phyloP scores from a whole-genome alignment of 2,329 filamentous ascomycete genomes.

The Talaromyces amestolkiae region DNA sequence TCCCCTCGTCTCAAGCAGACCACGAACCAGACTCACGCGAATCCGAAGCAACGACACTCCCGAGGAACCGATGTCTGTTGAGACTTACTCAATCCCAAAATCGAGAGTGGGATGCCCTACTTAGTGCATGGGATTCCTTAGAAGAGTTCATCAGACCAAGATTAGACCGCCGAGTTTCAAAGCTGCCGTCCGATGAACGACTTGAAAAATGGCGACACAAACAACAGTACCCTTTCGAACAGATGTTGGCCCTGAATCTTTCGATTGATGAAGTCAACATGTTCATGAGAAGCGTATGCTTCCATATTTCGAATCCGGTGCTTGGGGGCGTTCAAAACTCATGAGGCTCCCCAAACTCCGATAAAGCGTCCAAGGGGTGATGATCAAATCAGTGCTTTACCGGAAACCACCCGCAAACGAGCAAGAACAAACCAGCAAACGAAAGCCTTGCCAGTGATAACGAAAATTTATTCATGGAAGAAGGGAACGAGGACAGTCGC shows the following conservation, averaged over 20 bases:
- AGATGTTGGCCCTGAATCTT: neutral
- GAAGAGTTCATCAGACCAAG: neutral
- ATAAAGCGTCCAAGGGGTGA: neutral
- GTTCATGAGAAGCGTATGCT: neutral
- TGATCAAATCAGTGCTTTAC: neutral
- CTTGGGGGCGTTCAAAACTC: neutral
- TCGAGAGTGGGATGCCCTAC: neutral
- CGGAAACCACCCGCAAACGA: neutral
- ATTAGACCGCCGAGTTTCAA: neutral
- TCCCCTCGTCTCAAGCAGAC: neutral
- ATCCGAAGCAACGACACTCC: neutral
- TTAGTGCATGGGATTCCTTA: neutral
- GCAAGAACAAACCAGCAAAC: neutral
- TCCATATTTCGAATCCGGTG: neutral
- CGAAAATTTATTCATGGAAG: conserved; percentile 6
- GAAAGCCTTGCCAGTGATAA: neutral
- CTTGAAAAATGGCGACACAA: neutral
- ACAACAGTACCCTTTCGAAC: neutral
- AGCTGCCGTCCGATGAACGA: neutral
- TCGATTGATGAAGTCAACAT: neutral
- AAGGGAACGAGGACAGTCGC: neutral
- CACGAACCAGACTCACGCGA: neutral
- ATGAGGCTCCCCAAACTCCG: neutral
- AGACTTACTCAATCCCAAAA: neutral
- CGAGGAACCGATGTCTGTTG: neutral